Evolutionary conservation across 768 basidiomycete genomes (phyloP), one percentile per base, ranked within the genome.

Genomic region (Phallus indusiatus): DNA sequence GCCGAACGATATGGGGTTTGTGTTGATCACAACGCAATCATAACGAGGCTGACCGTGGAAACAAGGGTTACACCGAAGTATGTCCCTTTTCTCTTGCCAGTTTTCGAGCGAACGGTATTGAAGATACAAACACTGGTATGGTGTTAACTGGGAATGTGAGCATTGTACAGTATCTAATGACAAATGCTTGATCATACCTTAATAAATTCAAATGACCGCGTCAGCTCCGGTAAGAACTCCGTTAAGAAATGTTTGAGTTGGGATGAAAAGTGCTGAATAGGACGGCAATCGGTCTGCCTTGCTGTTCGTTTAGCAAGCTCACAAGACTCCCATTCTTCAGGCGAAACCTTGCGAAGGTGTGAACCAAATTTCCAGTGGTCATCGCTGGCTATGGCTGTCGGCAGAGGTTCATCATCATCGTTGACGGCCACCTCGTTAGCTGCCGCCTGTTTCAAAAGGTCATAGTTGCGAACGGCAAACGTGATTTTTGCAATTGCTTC

Each of bases 381-480:
- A 35, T 8, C 51, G 11, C 11, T 12, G 17, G 9, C 17, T 35
- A 33, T 7, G 2, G 28, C 57, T 55, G 35, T 35, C 22, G 22
- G 18, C 51, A 28, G 53, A 33, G 33, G 53, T 9, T 28, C 33
- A 16, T 55, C 54, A 21, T 4, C 17, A 5, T 42, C n/a, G 6
- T 14, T n/a, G 9, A 17, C 17, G 28, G 28, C 14, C 35, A 5
- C 20, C 24, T 47, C 20, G 11, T 20, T 5, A 14, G 24, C 54
- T 1, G 24, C 16, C 17, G 34, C 3, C 17, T 22, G 10, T 33
- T 36, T 42, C 5, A 60, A 61, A 35, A 60, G 54, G 37, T 65
- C 61, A 50, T 64, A 55, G 16, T 63, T 61, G 37, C 70, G 61
- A 28, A 70, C 62, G 2, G 63, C 63, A 64, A 67, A 68, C 3